Conservation (phyloP, 768 basidiomycete species). For the Lentinula detonsa region DNA sequence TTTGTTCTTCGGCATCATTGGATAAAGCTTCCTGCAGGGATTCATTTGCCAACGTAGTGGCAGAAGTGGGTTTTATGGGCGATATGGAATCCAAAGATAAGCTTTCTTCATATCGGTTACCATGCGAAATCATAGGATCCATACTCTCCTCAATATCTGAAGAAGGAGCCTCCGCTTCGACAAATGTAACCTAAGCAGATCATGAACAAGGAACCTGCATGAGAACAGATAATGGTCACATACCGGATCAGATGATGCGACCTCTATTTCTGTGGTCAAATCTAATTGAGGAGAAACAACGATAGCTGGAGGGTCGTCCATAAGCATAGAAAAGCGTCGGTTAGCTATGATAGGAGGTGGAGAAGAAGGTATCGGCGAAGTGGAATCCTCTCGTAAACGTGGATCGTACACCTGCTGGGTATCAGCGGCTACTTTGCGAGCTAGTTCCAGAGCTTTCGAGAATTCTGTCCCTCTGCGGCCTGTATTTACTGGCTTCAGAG, state of each 20-base stretch:
- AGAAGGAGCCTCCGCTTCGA: neutral
- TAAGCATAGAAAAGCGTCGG: neutral
- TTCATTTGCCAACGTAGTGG: neutral
- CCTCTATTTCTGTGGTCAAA: neutral
- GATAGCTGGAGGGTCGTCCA: slow-evolving; percentile 1
- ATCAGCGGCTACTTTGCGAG: slow-evolving; percentile 27
- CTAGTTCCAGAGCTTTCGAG: slow-evolving; percentile 33
- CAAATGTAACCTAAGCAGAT: neutral
- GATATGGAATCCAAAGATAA: no score
- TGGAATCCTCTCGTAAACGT: slow-evolving; percentile 9
- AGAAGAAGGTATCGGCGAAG: slow-evolving; percentile 9
- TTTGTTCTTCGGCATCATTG: neutral
- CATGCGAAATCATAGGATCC: neutral
- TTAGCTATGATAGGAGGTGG: slow-evolving; percentile 4
- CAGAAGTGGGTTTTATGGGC: neutral
- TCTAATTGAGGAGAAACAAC: neutral
- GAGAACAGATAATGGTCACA: neutral
- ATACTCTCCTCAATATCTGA: neutral
- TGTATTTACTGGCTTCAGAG: neutral
- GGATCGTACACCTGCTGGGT: slow-evolving; percentile 16
- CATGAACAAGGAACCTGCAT: neutral
- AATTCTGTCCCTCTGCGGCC: slow-evolving; percentile 26
- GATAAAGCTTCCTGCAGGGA: neutral
- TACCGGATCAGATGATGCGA: neutral
- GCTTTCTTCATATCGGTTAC: neutral